Conservation (phyloP, 148 eudicot species). For the Gaultheria prostrata region DNA sequence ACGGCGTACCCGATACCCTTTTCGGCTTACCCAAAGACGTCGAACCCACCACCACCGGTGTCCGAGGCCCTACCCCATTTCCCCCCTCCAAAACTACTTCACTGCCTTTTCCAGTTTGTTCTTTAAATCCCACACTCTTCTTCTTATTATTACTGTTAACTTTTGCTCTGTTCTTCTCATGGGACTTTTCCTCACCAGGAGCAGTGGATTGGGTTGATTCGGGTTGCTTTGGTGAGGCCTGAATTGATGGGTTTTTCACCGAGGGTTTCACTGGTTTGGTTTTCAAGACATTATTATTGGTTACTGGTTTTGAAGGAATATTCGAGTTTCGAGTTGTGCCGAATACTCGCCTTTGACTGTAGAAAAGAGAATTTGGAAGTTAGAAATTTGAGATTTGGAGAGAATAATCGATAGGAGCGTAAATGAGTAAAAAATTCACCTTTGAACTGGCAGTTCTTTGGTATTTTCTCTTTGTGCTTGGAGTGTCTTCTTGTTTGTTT, state of each 20-base stretch:
- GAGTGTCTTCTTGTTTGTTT: constrained; percentile 15
- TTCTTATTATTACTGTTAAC: constrained; percentile 27
- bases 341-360: constrained; percentile 36
- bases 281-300: not conserved
- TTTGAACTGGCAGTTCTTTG: constrained; percentile 19
- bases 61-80: constrained; percentile 16
- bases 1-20: constrained; percentile 33
- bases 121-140: constrained; percentile 38
- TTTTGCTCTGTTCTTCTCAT: constrained; percentile 7
- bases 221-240: constrained; percentile 11
- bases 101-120: constrained; percentile 6
- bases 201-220: not conserved
- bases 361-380: constrained; percentile 1
- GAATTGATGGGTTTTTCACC: constrained; percentile 17
- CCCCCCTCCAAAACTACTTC: not conserved
- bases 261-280: not conserved
- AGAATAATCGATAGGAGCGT: not conserved
- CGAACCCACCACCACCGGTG: constrained; percentile 26
- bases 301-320: constrained; percentile 19
- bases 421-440: constrained; percentile 5
- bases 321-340: constrained; percentile 35
- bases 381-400: not conserved
- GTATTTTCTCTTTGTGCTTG: constrained; percentile 18
- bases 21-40: constrained; percentile 19
- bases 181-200: not conserved